Conservation (phyloP, 1,284 basidiomycete genomes). For the Exobasidium rhododendri region DNA sequence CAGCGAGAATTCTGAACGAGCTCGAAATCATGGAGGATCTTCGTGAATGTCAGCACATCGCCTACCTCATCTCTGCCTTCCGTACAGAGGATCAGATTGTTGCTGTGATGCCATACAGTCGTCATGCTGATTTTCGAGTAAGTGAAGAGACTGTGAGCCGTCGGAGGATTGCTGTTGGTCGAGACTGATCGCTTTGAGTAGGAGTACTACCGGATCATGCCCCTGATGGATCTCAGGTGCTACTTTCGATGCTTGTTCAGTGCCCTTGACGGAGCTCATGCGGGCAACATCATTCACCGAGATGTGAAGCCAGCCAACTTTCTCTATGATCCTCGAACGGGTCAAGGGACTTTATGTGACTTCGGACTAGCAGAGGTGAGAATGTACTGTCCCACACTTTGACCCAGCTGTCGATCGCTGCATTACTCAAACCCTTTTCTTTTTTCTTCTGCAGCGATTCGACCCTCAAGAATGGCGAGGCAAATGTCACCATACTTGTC, state of each 20-base stretch:
- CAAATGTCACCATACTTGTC: slow-evolving; percentile 51
- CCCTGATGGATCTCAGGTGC: slow-evolving; percentile 71
- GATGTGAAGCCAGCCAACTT: slow-evolving; percentile 99
- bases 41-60: slow-evolving; percentile 39
- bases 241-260: slow-evolving; percentile 91
- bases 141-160: slow-evolving; percentile 54
- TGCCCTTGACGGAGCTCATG: slow-evolving; percentile 82
- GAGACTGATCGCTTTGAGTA: background rate
- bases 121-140: slow-evolving; percentile 88
- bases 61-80: slow-evolving; percentile 88
- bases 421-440: background rate
- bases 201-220: slow-evolving; percentile 64
- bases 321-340: slow-evolving; percentile 80
- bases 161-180: background rate
- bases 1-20: slow-evolving; percentile 88
- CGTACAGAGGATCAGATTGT: slow-evolving; percentile 88
- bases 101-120: slow-evolving; percentile 88
- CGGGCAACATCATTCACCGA: slow-evolving; percentile 85
- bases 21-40: slow-evolving; percentile 82
- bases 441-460: slow-evolving; percentile 28
- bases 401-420: background rate
- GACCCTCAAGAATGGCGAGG: slow-evolving; percentile 47
- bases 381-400: background rate
- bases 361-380: slow-evolving; percentile 68
- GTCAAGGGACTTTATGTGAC: slow-evolving; percentile 84